Percentiles rank a stretch among this genome's conserved stretches.
phyloP scores from a whole-genome alignment of 2,329 filamentous ascomycete species.

The Alternaria longipes region DNA sequence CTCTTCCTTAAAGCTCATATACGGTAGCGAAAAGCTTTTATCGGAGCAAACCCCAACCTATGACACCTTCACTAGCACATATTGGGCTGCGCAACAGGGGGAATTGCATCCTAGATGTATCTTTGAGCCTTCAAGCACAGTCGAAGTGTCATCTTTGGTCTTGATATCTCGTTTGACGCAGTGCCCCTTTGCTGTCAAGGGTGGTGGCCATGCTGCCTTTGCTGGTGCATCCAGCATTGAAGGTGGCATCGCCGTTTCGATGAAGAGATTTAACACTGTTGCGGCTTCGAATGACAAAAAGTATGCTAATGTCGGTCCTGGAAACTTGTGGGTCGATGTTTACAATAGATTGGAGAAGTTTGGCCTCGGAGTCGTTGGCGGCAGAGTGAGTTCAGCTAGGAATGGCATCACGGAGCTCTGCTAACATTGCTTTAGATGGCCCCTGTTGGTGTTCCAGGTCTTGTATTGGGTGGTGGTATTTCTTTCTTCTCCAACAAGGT shows the following conservation, averaged over 20 bases:
- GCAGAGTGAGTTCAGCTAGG: slow-evolving; percentile 39
- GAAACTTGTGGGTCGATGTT: slow-evolving; percentile 48
- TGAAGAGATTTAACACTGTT: slow-evolving; percentile 46
- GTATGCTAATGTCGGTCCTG: slow-evolving; percentile 42
- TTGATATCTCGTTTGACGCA: slow-evolving; percentile 34
- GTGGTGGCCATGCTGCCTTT: slow-evolving; percentile 56
- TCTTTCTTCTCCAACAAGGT: slow-evolving; percentile 34
- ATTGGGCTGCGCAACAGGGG: slow-evolving; percentile 43
- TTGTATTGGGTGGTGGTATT: slow-evolving; percentile 41
- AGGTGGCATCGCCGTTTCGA: slow-evolving; percentile 55
- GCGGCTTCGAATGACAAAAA: slow-evolving; percentile 33
- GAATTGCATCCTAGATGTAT: slow-evolving; percentile 36
- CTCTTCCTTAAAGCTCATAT: slow-evolving; percentile 33
- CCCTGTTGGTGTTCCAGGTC: slow-evolving; percentile 44
- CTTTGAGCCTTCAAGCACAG: slow-evolving; percentile 33
- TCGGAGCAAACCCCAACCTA: slow-evolving; percentile 27
- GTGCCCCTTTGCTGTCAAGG: slow-evolving; percentile 55
- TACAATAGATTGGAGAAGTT: slow-evolving; percentile 39
- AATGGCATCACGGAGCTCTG: slow-evolving; percentile 10
- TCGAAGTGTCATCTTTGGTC: slow-evolving; percentile 33
- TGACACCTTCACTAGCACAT: slow-evolving; percentile 30
- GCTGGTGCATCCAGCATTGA: slow-evolving; percentile 55
- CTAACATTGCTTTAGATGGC: slow-evolving; percentile 24
- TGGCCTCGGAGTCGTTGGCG: slow-evolving; percentile 43
- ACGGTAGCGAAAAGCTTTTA: slow-evolving; percentile 28